These are phyloP conservation scores for Gastrolobium bilobum DNA, from an alignment of 306 rosid species.

Conservation along the genomic window DNA sequence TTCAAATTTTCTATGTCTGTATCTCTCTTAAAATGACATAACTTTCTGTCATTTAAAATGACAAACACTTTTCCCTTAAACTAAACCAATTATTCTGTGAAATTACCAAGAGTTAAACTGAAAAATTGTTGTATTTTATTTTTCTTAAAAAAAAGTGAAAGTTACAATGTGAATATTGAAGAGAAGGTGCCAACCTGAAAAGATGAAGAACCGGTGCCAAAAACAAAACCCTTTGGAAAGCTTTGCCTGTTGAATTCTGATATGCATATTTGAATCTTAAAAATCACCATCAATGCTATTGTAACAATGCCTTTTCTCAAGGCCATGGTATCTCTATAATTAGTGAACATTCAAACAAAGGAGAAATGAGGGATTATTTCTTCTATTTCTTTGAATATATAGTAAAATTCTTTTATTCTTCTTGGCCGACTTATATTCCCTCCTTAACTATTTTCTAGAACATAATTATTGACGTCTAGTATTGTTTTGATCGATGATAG, in stretches of 20 bases:
- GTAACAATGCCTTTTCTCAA: slow-evolving; percentile 47
- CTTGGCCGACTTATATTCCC: slow-evolving; percentile 36
- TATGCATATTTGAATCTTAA: slow-evolving; percentile 54
- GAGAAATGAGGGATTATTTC: neutral
- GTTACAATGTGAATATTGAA: neutral
- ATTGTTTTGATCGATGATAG: neutral
- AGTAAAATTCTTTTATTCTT: slow-evolving; percentile 2
- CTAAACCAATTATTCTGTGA: neutral
- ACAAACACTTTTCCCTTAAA: too few relatives aligned
- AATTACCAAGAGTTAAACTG: neutral
- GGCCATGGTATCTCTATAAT: slow-evolving; percentile 45
- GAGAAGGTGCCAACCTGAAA: slow-evolving; percentile 67
- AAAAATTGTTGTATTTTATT: neutral
- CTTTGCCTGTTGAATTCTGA: slow-evolving; percentile 63
- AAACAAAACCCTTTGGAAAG: slow-evolving; percentile 83
- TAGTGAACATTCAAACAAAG: neutral
- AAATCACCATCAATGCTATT: slow-evolving; percentile 33
- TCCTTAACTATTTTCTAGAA: neutral
- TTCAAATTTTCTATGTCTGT: too few relatives aligned
- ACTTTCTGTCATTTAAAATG: too few relatives aligned
- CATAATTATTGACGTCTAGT: neutral
- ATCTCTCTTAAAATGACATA: too few relatives aligned
- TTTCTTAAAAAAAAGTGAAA: neutral
- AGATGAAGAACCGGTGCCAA: slow-evolving; percentile 92
- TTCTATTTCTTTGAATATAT: slow-evolving; percentile 14